phyloP scores from a whole-genome alignment of 2,329 filamentous ascomycete genomes.

The Paraconiothyrium sp. region DNA sequence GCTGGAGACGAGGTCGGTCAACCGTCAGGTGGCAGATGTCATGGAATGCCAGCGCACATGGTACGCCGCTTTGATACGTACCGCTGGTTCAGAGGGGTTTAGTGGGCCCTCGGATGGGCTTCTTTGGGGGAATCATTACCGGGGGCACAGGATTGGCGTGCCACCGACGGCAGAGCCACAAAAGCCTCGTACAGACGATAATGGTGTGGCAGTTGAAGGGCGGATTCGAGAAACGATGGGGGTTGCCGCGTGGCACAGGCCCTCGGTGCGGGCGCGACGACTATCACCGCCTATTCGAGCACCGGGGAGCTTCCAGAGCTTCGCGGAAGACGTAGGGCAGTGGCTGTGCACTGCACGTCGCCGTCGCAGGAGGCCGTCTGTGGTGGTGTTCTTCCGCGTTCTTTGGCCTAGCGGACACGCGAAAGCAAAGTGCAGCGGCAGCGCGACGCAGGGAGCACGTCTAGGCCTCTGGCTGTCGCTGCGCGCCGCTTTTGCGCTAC shows the following conservation, averaged over 20 bases:
- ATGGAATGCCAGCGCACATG: conserved; percentile 43
- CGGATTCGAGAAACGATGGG: conserved; percentile 45
- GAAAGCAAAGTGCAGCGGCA: conserved; percentile 30
- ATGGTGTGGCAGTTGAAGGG: conserved; percentile 30
- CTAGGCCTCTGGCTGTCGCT: conserved; percentile 27
- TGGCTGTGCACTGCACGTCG: conserved; percentile 46
- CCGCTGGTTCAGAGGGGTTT: conserved; percentile 28
- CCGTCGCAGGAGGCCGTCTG: conserved; percentile 25
- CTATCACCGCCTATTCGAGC: conserved; percentile 44
- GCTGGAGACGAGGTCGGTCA: conserved; percentile 8
- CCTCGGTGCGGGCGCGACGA: conserved; percentile 40
- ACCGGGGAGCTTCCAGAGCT: conserved; percentile 35
- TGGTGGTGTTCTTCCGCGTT: conserved; percentile 22
- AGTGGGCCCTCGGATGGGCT: conserved; percentile 19
- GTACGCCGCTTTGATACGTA: conserved; percentile 33
- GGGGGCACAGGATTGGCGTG: conserved; percentile 24
- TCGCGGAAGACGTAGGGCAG: conserved; percentile 42
- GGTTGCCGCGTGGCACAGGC: conserved; percentile 37
- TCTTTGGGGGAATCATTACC: conserved; percentile 39
- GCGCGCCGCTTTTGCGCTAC: conserved; percentile 21
- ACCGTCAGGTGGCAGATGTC: conserved; percentile 37
- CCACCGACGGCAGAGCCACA: conserved; percentile 22
- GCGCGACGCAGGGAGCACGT: conserved; percentile 27
- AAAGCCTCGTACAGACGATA: conserved; percentile 33
- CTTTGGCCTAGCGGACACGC: conserved; percentile 25